Evolutionary conservation across 2,329 filamentous ascomycete species (phyloP).

Genomic region (Fusarium dimerum): DNA sequence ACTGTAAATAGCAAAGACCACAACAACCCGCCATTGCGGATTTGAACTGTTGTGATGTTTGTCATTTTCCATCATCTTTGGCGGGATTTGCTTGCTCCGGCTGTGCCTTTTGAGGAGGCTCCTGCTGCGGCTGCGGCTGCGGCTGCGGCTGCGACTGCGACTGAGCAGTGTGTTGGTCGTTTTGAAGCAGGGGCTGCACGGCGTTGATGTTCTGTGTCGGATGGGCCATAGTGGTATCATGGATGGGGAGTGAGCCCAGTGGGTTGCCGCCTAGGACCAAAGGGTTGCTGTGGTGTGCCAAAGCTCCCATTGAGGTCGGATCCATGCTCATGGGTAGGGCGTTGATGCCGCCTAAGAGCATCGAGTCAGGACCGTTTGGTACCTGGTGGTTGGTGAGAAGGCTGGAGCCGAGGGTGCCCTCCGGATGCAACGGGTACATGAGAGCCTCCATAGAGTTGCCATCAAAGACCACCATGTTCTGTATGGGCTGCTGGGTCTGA

Average conservation of each 20-base stretch:
- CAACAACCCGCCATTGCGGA: background rate
- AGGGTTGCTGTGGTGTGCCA: conserved; percentile 27
- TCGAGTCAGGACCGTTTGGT: conserved; percentile 24
- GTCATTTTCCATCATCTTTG: conserved; percentile 4
- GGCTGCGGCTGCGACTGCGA: background rate
- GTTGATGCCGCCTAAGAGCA: conserved; percentile 27
- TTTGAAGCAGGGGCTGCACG: conserved; percentile 6
- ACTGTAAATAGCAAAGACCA: background rate
- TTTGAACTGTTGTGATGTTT: background rate
- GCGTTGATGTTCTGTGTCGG: conserved; percentile 15
- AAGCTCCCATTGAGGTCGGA: conserved; percentile 22
- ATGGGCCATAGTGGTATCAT: conserved; percentile 13
- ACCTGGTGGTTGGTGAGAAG: conserved; percentile 40
- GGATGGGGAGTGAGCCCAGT: conserved; percentile 14
- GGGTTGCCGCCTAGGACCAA: conserved; percentile 23
- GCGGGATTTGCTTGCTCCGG: conserved; percentile 6
- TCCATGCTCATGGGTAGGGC: conserved; percentile 27
- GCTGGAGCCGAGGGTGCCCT: conserved; percentile 53
- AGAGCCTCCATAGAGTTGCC: conserved; percentile 76
- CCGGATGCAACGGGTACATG: conserved; percentile 80
- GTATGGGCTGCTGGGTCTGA: conserved; percentile 87
- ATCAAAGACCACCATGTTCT: conserved; percentile 93
- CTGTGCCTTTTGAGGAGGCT: conserved; percentile 5
- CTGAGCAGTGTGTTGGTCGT: conserved; percentile 1
- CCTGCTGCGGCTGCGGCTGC: conserved; percentile 1